A percentile compares a stretch with the other conserved stretches of the same genome.
Conservation (phyloP, 352 stramenopile genomes). For the Phytopythium helicoides region DNA sequence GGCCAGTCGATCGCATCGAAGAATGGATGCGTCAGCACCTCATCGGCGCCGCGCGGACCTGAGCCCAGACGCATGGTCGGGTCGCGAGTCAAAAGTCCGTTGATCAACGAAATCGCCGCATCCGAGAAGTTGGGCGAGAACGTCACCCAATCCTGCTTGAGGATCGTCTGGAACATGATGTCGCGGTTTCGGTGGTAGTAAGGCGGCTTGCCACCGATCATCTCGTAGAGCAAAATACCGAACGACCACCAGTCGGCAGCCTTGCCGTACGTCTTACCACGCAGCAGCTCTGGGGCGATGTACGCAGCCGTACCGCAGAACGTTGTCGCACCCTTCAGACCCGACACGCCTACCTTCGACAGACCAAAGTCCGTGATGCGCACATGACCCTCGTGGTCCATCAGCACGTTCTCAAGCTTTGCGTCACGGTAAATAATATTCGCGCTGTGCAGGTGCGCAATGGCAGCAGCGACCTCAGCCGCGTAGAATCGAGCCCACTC, state of each 20-base stretch:
- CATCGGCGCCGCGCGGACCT: conserved; percentile 85
- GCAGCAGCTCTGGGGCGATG: conserved; percentile 91
- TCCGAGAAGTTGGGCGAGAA: conserved; percentile 95
- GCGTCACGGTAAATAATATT: conserved; percentile 97
- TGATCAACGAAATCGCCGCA: conserved; percentile 88
- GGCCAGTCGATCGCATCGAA: conserved; percentile 92
- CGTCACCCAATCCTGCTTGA: conserved; percentile 92
- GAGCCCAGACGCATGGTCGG: conserved; percentile 94
- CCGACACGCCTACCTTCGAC: conserved; percentile 90
- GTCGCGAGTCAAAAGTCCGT: conserved; percentile 95
- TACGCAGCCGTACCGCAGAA: conserved; percentile 94
- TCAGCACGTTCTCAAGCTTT: conserved; percentile 95
- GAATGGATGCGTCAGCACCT: conserved; percentile 91
- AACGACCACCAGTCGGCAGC: conserved; percentile 96
- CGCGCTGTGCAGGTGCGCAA: conserved; percentile 90
- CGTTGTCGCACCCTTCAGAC: conserved; percentile 84
- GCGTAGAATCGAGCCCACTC: conserved; percentile 91
- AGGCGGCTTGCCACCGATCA: conserved; percentile 91
- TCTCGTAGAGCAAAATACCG: conserved; percentile 94
- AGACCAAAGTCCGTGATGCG: conserved; percentile 95
- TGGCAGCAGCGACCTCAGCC: conserved; percentile 92
- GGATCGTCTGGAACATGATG: conserved; percentile 92
- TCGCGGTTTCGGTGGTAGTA: conserved; percentile 91
- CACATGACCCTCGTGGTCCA: conserved; percentile 93
- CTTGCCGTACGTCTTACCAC: conserved; percentile 88